Conservation (phyloP, 805 yeast genomes). For the Monosporozyma aerobia region DNA sequence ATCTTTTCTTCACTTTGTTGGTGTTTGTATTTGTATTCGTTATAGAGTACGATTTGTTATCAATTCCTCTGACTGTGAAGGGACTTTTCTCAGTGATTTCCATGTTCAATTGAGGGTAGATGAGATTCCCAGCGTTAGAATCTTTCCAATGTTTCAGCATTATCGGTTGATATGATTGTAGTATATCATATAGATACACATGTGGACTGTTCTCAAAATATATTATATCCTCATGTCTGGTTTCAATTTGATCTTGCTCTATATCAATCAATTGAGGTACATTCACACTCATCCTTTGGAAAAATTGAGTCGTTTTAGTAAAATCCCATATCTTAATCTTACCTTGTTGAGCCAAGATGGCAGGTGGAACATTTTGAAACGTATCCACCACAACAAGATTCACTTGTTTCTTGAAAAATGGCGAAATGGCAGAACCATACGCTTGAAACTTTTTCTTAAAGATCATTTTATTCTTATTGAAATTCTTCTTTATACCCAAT, state of each 20-base stretch:
- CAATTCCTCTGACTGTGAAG: slow-evolving; percentile 35
- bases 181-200: slow-evolving; percentile 67
- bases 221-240: background rate
- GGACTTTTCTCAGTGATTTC: slow-evolving; percentile 58
- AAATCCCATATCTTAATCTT: slow-evolving; percentile 66
- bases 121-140: slow-evolving; percentile 29
- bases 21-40: slow-evolving; percentile 3
- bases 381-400: slow-evolving; percentile 58
- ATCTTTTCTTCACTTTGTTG: slow-evolving; percentile 21
- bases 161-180: slow-evolving; percentile 66
- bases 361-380: background rate
- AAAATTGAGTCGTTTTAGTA: slow-evolving; percentile 71
- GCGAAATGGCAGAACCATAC: slow-evolving; percentile 47
- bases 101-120: slow-evolving; percentile 20
- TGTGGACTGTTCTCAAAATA: slow-evolving; percentile 31
- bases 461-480: background rate
- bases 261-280: slow-evolving; percentile 9
- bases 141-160: slow-evolving; percentile 69
- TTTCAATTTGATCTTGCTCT: background rate
- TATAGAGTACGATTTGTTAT: too few relatives aligned
- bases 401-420: slow-evolving; percentile 48
- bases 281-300: slow-evolving; percentile 47
- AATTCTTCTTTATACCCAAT: slow-evolving; percentile 1
- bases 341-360: background rate
- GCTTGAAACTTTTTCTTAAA: slow-evolving; percentile 22